Conservation (phyloP, 345 rosid genomes). For the Populus pruinosa region DNA sequence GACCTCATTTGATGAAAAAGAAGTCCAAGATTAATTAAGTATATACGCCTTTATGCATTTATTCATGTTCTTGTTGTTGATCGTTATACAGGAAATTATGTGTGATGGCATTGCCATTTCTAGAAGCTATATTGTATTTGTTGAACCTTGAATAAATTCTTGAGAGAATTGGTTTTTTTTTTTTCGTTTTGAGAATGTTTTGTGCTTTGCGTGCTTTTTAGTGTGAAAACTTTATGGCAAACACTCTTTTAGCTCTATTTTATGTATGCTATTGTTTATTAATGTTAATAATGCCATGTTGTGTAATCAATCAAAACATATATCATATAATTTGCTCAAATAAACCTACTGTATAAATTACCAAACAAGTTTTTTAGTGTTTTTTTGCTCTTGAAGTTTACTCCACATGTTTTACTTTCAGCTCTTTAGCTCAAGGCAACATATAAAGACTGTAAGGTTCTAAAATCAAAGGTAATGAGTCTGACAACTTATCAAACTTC, state of each 20-base stretch:
- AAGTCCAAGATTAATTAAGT: neutral
- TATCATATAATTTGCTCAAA: neutral
- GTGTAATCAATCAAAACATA: neutral
- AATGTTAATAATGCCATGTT: neutral
- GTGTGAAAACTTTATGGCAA: neutral
- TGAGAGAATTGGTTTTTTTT: conserved; percentile 1
- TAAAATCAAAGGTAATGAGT: too few species aligned
- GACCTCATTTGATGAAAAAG: neutral
- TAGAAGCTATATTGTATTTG: conserved; percentile 3
- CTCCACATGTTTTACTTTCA: neutral
- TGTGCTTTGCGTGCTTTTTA: neutral
- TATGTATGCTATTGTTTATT: neutral
- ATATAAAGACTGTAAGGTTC: neutral
- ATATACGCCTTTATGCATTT: neutral
- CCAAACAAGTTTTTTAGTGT: neutral
- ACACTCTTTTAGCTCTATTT: neutral
- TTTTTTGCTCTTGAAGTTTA: neutral
- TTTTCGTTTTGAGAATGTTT: neutral
- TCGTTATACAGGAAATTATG: neutral
- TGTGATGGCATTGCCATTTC: neutral
- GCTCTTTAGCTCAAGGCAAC: neutral
- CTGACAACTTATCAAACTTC: too few species aligned
- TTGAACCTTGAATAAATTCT: neutral
- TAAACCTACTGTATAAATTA: neutral
- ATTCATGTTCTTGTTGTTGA: neutral